Evolutionary conservation across 1,284 basidiomycete species (phyloP).

Genomic region (Golubevia pallescens): DNA sequence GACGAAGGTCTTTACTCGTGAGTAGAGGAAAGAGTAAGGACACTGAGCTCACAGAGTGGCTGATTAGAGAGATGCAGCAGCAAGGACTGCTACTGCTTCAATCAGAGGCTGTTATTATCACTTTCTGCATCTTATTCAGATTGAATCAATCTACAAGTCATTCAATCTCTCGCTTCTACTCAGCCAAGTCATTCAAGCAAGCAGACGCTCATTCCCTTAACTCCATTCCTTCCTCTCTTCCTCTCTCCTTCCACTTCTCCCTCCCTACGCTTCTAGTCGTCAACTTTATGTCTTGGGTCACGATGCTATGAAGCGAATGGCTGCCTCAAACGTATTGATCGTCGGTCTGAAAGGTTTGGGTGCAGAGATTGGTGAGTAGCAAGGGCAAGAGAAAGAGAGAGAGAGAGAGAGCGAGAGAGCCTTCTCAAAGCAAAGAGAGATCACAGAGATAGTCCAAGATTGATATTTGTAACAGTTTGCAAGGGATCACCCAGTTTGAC

Average conservation of each 20-base stretch:
- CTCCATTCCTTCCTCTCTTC: not conserved
- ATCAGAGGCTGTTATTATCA: too few relatives aligned
- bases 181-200: not conserved
- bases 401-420: too few relatives aligned
- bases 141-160: too few relatives aligned
- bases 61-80: too few relatives aligned
- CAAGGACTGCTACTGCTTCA: too few relatives aligned
- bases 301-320: conserved; percentile 65
- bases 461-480: too few relatives aligned
- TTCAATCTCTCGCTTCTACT: not conserved
- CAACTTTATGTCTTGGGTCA: conserved; percentile 64
- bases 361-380: conserved; percentile 45
- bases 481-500: too few relatives aligned
- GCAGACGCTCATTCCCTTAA: not conserved
- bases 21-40: not conserved
- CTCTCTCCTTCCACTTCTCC: not conserved
- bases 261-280: conserved; percentile 21
- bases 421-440: too few relatives aligned
- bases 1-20: not conserved
- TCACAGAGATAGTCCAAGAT: too few relatives aligned
- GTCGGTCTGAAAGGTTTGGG: conserved; percentile 59
- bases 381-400: too few relatives aligned
- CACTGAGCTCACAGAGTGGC: too few relatives aligned
- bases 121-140: too few relatives aligned
- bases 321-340: conserved; percentile 59